These are phyloP conservation scores for Solanum appendiculatum DNA, from an alignment of 257 asterid genomes.

Conservation along the genomic window DNA sequence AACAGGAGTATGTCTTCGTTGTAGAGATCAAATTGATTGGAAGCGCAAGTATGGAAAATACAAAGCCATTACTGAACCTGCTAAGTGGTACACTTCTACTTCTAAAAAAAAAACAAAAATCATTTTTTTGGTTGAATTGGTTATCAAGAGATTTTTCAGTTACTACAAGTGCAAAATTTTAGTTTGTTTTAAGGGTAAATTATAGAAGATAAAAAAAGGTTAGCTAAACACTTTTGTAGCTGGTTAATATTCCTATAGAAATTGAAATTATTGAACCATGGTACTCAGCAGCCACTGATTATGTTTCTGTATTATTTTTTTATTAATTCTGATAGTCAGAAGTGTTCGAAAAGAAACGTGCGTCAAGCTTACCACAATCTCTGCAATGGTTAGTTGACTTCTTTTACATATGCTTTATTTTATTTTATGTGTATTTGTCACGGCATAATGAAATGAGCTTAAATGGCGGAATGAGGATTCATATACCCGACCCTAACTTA, in stretches of 20 bases:
- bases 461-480: background rate
- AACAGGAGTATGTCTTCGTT: conserved; percentile 82
- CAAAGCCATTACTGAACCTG: conserved; percentile 74
- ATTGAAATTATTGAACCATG: background rate
- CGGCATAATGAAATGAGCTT: background rate
- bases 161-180: background rate
- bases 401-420: background rate
- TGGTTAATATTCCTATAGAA: background rate
- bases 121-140: background rate
- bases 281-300: background rate
- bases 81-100: conserved; percentile 49
- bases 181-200: background rate
- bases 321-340: conserved; percentile 36
- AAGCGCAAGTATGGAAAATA: conserved; percentile 86
- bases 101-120: too few relatives aligned
- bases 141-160: background rate
- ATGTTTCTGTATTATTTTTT: background rate
- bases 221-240: background rate
- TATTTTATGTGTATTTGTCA: background rate
- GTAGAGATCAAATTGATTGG: conserved; percentile 92
- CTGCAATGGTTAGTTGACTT: conserved; percentile 52
- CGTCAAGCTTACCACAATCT: conserved; percentile 91
- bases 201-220: background rate
- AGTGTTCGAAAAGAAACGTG: conserved; percentile 89
- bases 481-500: background rate